Base-by-base conservation (phyloP, 345 rosid genomes). In the Kandelia obovata region DNA sequence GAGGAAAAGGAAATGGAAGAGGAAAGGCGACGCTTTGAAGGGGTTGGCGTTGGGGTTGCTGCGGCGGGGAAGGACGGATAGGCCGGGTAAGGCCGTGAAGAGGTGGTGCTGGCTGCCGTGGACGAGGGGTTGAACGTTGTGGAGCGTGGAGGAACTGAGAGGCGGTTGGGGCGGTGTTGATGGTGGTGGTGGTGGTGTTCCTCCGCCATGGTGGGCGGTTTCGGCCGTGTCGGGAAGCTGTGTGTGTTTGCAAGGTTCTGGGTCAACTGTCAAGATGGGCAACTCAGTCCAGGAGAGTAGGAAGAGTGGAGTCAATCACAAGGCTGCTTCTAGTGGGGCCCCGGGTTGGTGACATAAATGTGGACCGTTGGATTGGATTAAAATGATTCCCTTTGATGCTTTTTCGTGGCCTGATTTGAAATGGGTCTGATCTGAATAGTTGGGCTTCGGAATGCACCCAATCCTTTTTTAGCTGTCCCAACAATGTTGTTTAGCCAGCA, bases 81-180 rank as follows among this genome's bases (percentile, higher is more conserved):
- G 16, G 82, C 43, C 77, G 82, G 74, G 21, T 71, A 32, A 8
- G 10, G 28, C 59, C 17, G 49, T 7, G 73, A 35, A 3, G 72
- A 32, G 62, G 53, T 35, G 59, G 60, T 23, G 52, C 66, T 32
- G 57, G 77, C 58, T 61, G 63, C 28, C 30, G 57, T n/a, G 70
- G 51, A 58, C 53, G 76, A 46, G 53, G 53, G 15, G 62, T 70
- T 5, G 62, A 77, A 53, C 17, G 57, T 1, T 39, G 75, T 2
- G 49, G 77, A 17, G 19, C 88, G 87, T 17, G 75, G 67, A 25
- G 96, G 96, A 19, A 90, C 32, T 15, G 92, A 81, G 20, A 93
- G 77, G 64, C 96, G 96, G 59, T 85, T 77, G 5, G 92, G 97
- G 56, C 90, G 92, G 74, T 83, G 89, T 57, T 81, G 93, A 46